phyloP scores from a whole-genome alignment of 2,329 filamentous ascomycete genomes.

The Nigrospora sphaerica region DNA sequence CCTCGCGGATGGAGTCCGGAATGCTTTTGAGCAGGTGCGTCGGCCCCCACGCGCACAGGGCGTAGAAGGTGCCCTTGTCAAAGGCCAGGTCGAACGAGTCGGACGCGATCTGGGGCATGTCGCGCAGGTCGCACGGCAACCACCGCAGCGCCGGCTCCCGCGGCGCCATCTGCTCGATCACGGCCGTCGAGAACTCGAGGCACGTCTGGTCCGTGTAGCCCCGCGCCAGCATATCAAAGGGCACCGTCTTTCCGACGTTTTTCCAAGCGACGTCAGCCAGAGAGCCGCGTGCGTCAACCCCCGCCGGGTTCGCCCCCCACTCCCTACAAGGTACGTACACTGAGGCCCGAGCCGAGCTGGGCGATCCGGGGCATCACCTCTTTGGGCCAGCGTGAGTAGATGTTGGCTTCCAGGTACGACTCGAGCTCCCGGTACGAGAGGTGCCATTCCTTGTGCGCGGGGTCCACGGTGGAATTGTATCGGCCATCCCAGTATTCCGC shows the following conservation, averaged over 20 bases:
- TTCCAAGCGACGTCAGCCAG: neutral
- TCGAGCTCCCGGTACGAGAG: neutral
- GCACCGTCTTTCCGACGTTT: neutral
- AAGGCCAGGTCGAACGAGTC: neutral
- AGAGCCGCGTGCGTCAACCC: neutral
- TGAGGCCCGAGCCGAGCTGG: neutral
- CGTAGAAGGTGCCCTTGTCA: neutral
- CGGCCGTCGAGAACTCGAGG: neutral
- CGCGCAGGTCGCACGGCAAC: neutral
- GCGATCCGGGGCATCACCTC: neutral
- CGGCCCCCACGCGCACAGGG: neutral
- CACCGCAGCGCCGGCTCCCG: neutral
- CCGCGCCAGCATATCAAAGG: neutral
- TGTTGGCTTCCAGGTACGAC: neutral
- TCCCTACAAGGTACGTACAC: neutral
- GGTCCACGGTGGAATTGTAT: neutral
- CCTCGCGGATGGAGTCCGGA: neutral
- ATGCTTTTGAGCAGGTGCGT: neutral
- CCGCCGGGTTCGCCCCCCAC: too few species aligned
- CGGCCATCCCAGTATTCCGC: neutral
- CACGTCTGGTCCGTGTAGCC: slow-evolving; percentile 2
- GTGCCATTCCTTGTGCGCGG: slow-evolving; percentile 1
- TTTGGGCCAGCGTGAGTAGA: neutral
- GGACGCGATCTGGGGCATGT: neutral
- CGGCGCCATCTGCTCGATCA: neutral